Base-by-base conservation (phyloP, 306 rosid genomes). In the Castanopsis chinensis region DNA sequence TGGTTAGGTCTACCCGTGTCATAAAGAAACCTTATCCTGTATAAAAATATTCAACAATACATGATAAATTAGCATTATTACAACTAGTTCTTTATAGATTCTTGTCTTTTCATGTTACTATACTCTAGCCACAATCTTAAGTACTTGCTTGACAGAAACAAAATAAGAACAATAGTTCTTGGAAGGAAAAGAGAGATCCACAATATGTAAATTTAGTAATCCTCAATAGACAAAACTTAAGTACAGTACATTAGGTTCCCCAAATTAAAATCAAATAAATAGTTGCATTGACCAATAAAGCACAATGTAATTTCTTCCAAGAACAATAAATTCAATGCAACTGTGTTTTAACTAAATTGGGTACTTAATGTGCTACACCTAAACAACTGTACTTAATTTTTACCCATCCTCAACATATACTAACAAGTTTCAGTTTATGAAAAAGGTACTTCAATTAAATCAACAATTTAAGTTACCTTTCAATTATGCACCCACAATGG, bases 401-500 rank as follows among this genome's bases (percentile, higher is more conserved):
- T 37, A 37, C 45, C 45, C 45, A 37, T 37, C 45, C 45, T 37
- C 11, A 37, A 7, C 11, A 37, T 8, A 68, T 35, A 5, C 19
- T 35, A 35, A 33, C 52, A n/a, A 6, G 14, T 33, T 35, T 35
- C 27, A 33, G 20, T 18, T 35, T 5, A 5, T 68, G 37, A 35
- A 4, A n/a, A 68, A 68, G 23, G 15, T 18, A 68, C 51, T 68
- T 33, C 52, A 9, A 19, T 19, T 35, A 6, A 68, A 19, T 67
- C 23, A 61, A 73, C 23, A 17, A 78, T 72, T 77, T 63, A 73
- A 32, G 4, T 72, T 51, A 78, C 86, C 97, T 91, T 89, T 90
- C 81, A 88, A 80, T 30, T 87, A 75, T 83, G 91, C 84, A 84
- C 88, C 96, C 91, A 86, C 83, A 81, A 12, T 73, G 88, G 92